Evolutionary conservation across 73 alveolate genomes (phyloP), one percentile per base, ranked within the genome.

Genomic region (Blepharisma stoltei): DNA sequence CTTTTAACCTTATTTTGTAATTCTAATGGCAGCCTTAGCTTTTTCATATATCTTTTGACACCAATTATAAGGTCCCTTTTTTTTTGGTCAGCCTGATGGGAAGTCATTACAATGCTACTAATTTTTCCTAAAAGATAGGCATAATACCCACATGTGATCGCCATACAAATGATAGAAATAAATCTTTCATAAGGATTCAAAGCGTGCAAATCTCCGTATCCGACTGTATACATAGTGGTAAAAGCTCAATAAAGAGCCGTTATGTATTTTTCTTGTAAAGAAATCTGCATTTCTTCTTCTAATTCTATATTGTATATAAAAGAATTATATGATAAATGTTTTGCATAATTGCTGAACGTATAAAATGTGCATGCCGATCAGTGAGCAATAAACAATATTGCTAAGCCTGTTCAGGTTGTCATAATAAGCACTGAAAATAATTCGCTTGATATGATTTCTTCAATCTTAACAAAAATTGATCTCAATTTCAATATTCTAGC

Each of bases 121-220:
- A 60, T 60, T n/a, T 60, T 60, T 20, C 73, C 73, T 8, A 60
- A 14, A 25, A 60, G 14, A 60, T 60, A 60, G 2, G 73, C 73
- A 38, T 14, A 60, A 60, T 60, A 60, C 2, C 46, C 73, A 60
- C 73, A 60, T n/a, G 73, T 14, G 0, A 14, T 14, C 18, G 5
- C 37, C 73, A 60, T 60, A 38, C 73, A 60, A 60, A n/a, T 60
- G 3, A 60, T 11, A 20, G 73, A 1, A 8, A 60, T 38, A 60
- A 25, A 8, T 38, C 2, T 60, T 60, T 60, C 73, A 14, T 8
- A 60, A 20, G 73, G 47, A 38, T 60, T 60, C 73, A 14, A 38
- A 20, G 81, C 66, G n/a, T 32, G 21, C 43, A 71, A 27, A 44
- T 71, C 81, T 5, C 81, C 81, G 25, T 71, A 71, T 6, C 81